These are phyloP conservation scores for Daldinia decipiens DNA, from an alignment of 495 filamentous ascomycete genomes.

Conservation along the genomic window DNA sequence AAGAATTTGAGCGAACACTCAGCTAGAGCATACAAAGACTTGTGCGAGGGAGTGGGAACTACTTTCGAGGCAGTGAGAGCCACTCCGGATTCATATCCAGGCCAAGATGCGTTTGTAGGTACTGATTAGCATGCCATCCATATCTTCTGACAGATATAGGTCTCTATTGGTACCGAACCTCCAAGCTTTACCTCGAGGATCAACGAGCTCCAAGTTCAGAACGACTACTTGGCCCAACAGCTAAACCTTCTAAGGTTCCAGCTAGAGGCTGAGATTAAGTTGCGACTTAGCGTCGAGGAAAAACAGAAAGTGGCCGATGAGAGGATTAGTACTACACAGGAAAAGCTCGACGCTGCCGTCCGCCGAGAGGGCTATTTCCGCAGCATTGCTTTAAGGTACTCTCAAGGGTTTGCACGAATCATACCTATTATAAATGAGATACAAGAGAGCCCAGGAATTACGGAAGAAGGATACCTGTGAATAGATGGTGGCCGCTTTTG, in stretches of 20 bases:
- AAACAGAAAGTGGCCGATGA: neutral
- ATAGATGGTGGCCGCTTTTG: neutral
- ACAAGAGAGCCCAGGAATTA: neutral
- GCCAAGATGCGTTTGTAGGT: neutral
- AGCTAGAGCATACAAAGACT: neutral
- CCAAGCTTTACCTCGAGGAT: neutral
- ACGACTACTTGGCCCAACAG: neutral
- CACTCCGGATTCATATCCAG: neutral
- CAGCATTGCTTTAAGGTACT: neutral
- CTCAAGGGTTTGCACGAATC: neutral
- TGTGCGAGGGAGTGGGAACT: neutral
- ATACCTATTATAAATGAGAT: neutral
- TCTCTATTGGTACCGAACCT: neutral
- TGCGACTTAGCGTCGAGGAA: neutral
- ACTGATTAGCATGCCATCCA: neutral
- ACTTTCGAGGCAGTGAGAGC: neutral
- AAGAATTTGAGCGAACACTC: constrained; percentile 2
- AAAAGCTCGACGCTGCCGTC: neutral
- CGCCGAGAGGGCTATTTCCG: neutral
- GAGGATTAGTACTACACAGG: neutral
- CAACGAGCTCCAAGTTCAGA: neutral
- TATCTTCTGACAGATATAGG: neutral
- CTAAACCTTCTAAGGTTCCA: neutral
- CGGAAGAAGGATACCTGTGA: neutral
- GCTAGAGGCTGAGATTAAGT: neutral